Evolutionary conservation across 2,329 filamentous ascomycete species (phyloP).

Genomic region (Sphaerostilbella broomeana): DNA sequence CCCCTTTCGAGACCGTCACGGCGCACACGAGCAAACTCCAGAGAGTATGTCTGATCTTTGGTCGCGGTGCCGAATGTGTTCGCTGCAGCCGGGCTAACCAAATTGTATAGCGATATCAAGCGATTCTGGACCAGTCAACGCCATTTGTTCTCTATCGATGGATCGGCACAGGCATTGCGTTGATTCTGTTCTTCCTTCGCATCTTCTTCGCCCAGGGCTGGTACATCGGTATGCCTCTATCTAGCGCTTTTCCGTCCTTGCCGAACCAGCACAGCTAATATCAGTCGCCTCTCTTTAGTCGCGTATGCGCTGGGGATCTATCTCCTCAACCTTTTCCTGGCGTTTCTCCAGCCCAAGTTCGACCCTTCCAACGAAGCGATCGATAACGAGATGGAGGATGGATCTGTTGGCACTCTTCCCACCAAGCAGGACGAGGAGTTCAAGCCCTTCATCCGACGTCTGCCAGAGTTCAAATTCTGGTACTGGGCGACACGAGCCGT

Average conservation of each 20-base stretch:
- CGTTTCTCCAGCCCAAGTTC: constrained; percentile 97
- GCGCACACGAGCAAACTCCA: constrained; percentile 73
- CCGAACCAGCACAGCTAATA: not conserved
- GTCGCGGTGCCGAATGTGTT: too few species aligned
- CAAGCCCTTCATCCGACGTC: constrained; percentile 87
- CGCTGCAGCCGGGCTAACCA: constrained; percentile 15
- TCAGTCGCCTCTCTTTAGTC: constrained; percentile 45
- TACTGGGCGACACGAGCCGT: constrained; percentile 88
- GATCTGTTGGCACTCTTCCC: constrained; percentile 71
- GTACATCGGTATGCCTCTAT: constrained; percentile 78
- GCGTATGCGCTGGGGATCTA: constrained; percentile 98
- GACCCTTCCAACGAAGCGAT: constrained; percentile 87
- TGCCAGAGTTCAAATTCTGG: constrained; percentile 99
- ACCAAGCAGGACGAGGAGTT: constrained; percentile 98
- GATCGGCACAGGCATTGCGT: constrained; percentile 69
- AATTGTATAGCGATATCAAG: constrained; percentile 72
- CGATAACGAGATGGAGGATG: constrained; percentile 95
- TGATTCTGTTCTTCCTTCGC: constrained; percentile 78
- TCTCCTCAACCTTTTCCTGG: constrained; percentile 97
- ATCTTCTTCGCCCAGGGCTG: constrained; percentile 92
- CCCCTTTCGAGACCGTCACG: constrained; percentile 84
- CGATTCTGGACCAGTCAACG: constrained; percentile 87
- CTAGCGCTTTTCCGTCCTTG: not conserved
- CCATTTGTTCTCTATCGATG: constrained; percentile 87
- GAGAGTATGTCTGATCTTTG: constrained; percentile 55